Percentiles rank a stretch among this genome's conserved stretches.
These are phyloP conservation scores for Cryphonectria radicalis DNA, from an alignment of 2,329 filamentous ascomycete species.

Conservation along the genomic window DNA sequence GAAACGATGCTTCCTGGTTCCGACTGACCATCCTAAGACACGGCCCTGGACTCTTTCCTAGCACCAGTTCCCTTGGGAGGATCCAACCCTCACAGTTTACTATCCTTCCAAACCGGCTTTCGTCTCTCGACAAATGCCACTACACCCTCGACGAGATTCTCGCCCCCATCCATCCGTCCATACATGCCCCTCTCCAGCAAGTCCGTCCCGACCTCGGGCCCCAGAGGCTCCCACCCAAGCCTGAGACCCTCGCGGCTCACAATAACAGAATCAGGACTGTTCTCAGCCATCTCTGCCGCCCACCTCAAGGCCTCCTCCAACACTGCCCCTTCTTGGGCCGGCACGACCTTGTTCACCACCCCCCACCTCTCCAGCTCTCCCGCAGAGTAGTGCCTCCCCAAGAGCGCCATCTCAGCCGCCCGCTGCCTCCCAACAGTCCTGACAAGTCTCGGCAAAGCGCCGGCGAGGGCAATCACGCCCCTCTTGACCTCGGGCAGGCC, in stretches of 20 bases:
- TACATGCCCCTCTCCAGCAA: conserved; percentile 63
- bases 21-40: neutral
- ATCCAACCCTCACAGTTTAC: conserved; percentile 53
- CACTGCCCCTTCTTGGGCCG: conserved; percentile 41
- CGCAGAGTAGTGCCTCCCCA: conserved; percentile 63
- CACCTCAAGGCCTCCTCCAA: conserved; percentile 63
- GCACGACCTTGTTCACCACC: conserved; percentile 69
- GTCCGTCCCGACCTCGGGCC: conserved; percentile 65
- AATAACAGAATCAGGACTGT: conserved; percentile 77
- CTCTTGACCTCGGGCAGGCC: conserved; percentile 72
- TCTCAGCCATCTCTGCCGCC: conserved; percentile 64
- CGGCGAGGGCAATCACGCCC: conserved; percentile 73
- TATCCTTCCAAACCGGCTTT: conserved; percentile 68
- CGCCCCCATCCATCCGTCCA: conserved; percentile 62
- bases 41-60: neutral
- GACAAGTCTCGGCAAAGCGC: conserved; percentile 69
- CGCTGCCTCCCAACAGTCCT: conserved; percentile 69
- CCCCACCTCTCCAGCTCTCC: conserved; percentile 67
- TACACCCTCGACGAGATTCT: conserved; percentile 77
- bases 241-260: conserved; percentile 74
- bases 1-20: neutral
- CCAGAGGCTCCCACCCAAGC: conserved; percentile 72
- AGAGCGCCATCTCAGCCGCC: conserved; percentile 72
- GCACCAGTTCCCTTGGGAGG: neutral
- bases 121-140: conserved; percentile 78